These are phyloP conservation scores for Ceratobasidium sp. DNA, from an alignment of 1,284 basidiomycete species.

Conservation along the genomic window DNA sequence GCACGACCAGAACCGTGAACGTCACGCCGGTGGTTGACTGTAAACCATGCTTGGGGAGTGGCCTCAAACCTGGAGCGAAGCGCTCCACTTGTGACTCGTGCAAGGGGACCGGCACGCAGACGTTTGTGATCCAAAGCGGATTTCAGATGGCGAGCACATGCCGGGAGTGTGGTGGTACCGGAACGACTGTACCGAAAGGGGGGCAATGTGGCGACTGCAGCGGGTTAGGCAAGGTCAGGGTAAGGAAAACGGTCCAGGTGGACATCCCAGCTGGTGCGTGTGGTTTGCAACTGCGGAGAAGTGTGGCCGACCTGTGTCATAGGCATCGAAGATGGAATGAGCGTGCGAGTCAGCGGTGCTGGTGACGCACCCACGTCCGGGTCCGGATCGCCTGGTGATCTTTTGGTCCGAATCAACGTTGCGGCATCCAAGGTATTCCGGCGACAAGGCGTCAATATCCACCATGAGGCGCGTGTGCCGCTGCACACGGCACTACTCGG, in stretches of 20 bases:
- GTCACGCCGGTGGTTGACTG: conserved; percentile 87
- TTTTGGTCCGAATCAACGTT: conserved; percentile 88
- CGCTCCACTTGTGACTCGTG: conserved; percentile 82
- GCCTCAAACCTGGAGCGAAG: conserved; percentile 87
- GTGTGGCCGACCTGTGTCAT: conserved; percentile 35
- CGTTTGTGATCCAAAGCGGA: conserved; percentile 90
- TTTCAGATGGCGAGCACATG: conserved; percentile 99
- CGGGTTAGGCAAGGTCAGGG: conserved; percentile 87
- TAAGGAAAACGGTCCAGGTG: conserved; percentile 79
- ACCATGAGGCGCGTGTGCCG: conserved; percentile 90
- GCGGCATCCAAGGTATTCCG: conserved; percentile 83
- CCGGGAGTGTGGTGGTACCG: conserved; percentile 81
- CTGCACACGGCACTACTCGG: conserved; percentile 92
- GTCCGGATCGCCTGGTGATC: conserved; percentile 80
- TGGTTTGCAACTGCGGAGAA: neutral
- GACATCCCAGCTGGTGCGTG: conserved; percentile 82
- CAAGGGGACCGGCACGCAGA: conserved; percentile 85
- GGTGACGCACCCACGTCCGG: conserved; percentile 88
- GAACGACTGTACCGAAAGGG: conserved; percentile 78
- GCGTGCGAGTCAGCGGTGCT: conserved; percentile 79
- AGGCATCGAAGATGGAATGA: conserved; percentile 98
- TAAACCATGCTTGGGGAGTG: conserved; percentile 82
- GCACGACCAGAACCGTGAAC: conserved; percentile 77
- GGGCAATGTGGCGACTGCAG: conserved; percentile 82
- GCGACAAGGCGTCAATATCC: conserved; percentile 90